phyloP scores from a whole-genome alignment of 139 green algal species.

The Picochlorum sp. region DNA sequence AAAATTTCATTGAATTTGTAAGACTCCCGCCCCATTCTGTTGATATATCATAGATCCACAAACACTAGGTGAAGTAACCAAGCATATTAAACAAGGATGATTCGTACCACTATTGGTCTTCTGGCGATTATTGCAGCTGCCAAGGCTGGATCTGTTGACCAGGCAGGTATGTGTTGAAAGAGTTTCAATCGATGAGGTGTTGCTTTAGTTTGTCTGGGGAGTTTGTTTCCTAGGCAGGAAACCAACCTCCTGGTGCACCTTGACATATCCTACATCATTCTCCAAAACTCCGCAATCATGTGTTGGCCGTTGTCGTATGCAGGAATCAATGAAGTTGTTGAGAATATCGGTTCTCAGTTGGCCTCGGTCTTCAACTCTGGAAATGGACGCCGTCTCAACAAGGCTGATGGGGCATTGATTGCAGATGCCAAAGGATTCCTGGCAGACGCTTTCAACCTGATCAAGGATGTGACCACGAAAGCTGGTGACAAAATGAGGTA shows the following conservation, averaged over 20 bases:
- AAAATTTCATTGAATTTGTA: no score
- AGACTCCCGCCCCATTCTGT: no score
- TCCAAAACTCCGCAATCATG: no score
- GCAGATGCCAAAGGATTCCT: constrained; percentile 1
- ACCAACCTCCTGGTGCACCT: no score
- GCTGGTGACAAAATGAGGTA: not conserved
- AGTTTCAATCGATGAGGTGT: no score
- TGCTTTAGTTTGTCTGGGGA: no score
- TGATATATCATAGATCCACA: not conserved
- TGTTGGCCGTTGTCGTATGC: not conserved
- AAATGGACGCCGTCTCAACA: not conserved
- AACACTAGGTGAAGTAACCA: not conserved
- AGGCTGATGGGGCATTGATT: not conserved
- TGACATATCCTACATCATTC: no score
- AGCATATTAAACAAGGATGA: not conserved
- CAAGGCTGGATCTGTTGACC: not conserved
- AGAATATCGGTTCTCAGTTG: not conserved
- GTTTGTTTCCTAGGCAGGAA: no score
- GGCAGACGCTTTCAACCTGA: not conserved
- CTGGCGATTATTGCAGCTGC: not conserved
- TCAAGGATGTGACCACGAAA: not conserved
- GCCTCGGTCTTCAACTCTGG: not conserved
- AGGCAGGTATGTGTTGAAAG: no score
- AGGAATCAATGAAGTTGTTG: not conserved
- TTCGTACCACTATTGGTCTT: not conserved